Evolutionary conservation across 2,329 filamentous ascomycete genomes (phyloP).

Genomic region (Drechslerella coelobrocha): DNA sequence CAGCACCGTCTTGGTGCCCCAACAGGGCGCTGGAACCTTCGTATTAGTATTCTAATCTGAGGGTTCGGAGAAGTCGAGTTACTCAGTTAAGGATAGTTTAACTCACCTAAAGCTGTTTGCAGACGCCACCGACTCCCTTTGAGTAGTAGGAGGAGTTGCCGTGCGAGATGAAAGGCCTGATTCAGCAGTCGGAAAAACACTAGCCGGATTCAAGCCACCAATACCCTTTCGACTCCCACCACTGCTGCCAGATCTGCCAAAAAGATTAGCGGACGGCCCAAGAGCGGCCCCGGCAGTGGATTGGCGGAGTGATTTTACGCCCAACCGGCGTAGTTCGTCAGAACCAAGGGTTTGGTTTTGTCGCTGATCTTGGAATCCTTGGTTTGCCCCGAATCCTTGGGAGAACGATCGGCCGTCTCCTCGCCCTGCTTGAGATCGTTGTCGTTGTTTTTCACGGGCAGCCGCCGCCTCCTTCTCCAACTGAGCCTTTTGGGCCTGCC

Average conservation of each 20-base stretch:
- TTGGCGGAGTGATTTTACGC: conserved; percentile 70
- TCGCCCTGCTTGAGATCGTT: conserved; percentile 75
- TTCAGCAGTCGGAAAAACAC: conserved; percentile 74
- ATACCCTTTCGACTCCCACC: conserved; percentile 63
- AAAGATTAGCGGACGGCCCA: conserved; percentile 86
- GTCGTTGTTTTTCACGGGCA: conserved; percentile 68
- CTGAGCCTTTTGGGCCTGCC: conserved; percentile 72
- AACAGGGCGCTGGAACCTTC: conserved; percentile 12
- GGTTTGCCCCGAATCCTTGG: conserved; percentile 69
- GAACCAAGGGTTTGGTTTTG: conserved; percentile 82
- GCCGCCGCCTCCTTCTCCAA: conserved; percentile 74
- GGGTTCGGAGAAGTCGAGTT: conserved; percentile 56
- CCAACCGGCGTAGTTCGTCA: conserved; percentile 86
- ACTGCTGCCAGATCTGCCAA: conserved; percentile 88
- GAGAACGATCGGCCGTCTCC: conserved; percentile 88
- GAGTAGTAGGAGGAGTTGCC: conserved; percentile 75
- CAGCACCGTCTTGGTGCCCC: conserved; percentile 43
- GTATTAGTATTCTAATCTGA: conserved; percentile 8
- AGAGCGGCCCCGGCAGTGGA: conserved; percentile 68
- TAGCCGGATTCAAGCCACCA: conserved; percentile 75
- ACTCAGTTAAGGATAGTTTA: conserved; percentile 54
- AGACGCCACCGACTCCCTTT: conserved; percentile 70
- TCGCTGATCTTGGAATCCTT: conserved; percentile 68
- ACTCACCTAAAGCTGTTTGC: conserved; percentile 93
- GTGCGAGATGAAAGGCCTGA: conserved; percentile 88